Percentiles rank a stretch among this genome's conserved stretches.
Evolutionary conservation across 2,329 filamentous ascomycete species (phyloP).

Genomic region (Ophiostoma pallidulum): DNA sequence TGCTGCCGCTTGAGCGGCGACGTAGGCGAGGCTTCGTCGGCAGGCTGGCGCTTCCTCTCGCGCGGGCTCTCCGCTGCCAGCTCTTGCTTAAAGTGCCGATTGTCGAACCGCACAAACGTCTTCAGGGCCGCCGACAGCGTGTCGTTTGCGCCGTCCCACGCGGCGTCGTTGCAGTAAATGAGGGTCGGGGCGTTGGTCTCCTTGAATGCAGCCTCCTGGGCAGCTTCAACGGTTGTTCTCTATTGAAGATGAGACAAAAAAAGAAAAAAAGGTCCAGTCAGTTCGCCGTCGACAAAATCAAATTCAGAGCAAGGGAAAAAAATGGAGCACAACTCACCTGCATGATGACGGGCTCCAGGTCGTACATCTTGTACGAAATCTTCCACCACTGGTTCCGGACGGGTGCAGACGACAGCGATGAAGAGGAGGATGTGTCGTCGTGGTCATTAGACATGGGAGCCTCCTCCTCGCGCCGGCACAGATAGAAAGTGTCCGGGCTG

Average conservation of each 20-base stretch:
- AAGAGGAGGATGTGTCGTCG: too few relatives aligned
- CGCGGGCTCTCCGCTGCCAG: slow-evolving; percentile 17
- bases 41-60: slow-evolving; percentile 21
- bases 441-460: slow-evolving; percentile 14
- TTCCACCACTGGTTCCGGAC: slow-evolving; percentile 25
- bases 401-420: too few relatives aligned
- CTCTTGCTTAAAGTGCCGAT: slow-evolving; percentile 27
- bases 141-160: slow-evolving; percentile 17
- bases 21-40: slow-evolving; percentile 14
- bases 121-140: slow-evolving; percentile 22
- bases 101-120: slow-evolving; percentile 27
- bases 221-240: slow-evolving; percentile 17
- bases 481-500: slow-evolving; percentile 20
- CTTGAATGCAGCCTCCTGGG: slow-evolving; percentile 16
- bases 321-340: slow-evolving; percentile 15
- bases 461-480: slow-evolving; percentile 20
- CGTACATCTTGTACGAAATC: slow-evolving; percentile 16
- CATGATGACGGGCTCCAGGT: slow-evolving; percentile 15
- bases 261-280: too few relatives aligned
- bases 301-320: background rate
- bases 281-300: background rate
- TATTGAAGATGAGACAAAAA: too few relatives aligned
- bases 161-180: slow-evolving; percentile 25
- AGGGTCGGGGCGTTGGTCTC: slow-evolving; percentile 19
- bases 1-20: slow-evolving; percentile 39